These are phyloP conservation scores for Saccharomycopsis guyanensis DNA, from an alignment of 805 yeast species.

Conservation along the genomic window DNA sequence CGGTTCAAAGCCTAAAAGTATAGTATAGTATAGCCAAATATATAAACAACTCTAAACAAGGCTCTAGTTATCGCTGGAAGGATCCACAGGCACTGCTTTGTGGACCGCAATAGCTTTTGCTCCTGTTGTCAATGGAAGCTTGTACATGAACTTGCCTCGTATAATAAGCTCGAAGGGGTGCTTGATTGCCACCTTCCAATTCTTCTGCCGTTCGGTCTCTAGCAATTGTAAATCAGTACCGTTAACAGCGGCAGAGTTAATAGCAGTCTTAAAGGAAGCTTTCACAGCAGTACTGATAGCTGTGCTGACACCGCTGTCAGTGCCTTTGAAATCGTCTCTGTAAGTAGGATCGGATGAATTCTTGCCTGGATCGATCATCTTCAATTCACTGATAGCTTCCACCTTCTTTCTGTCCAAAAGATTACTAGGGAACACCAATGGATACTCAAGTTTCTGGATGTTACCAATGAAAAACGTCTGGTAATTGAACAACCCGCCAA, in stretches of 20 bases:
- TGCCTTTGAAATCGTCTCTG: constrained; percentile 20
- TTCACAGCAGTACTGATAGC: neutral
- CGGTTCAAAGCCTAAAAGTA: no score
- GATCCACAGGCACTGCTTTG: constrained; percentile 50
- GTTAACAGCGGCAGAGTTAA: constrained; percentile 1
- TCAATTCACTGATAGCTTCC: constrained; percentile 60
- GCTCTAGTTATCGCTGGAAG: constrained; percentile 24
- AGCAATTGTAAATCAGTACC: neutral
- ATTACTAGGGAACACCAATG: constrained; percentile 70
- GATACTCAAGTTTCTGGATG: constrained; percentile 57
- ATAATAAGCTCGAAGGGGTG: constrained; percentile 82
- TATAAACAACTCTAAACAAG: no score
- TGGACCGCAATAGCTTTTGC: constrained; percentile 55
- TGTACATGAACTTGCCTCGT: constrained; percentile 74
- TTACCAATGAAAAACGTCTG: constrained; percentile 76
- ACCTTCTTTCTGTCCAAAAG: constrained; percentile 51
- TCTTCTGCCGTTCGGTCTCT: constrained; percentile 27
- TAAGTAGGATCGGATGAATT: constrained; percentile 26
- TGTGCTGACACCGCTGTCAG: neutral
- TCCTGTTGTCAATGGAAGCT: constrained; percentile 53
- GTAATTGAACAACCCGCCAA: constrained; percentile 21
- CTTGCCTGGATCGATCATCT: constrained; percentile 64
- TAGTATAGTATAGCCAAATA: no score
- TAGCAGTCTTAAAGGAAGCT: neutral
- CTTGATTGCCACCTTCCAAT: constrained; percentile 68